A percentile compares a stretch with the other conserved stretches of the same genome.
Conservation (phyloP, 345 rosid species). For the sweet orange (Citrus sinensis) region DNA sequence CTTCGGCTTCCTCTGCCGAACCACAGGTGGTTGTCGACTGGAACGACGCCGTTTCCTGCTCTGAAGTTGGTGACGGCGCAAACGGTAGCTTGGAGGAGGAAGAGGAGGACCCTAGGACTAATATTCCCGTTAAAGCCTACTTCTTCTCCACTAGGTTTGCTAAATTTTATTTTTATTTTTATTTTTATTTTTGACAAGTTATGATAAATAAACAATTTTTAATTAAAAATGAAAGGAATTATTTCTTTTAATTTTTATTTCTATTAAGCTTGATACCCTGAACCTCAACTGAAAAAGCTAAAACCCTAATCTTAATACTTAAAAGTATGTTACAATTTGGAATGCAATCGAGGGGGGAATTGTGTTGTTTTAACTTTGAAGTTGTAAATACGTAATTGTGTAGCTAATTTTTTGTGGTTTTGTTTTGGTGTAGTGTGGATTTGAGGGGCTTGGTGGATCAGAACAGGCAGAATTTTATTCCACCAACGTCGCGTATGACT, state of each 20-base stretch:
- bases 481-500: conserved; percentile 85
- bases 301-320: background rate
- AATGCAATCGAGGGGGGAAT: background rate
- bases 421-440: conserved; percentile 61
- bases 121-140: conserved; percentile 85
- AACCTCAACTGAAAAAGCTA: background rate
- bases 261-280: background rate
- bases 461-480: conserved; percentile 79
- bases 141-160: conserved; percentile 82
- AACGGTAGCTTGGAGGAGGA: conserved; percentile 31
- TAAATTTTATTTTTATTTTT: background rate
- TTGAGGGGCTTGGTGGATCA: conserved; percentile 80
- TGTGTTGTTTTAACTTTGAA: background rate
- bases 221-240: background rate
- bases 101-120: conserved; percentile 46
- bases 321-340: background rate
- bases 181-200: background rate
- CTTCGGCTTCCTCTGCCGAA: conserved; percentile 29
- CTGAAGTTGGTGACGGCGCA: conserved; percentile 33
- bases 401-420: background rate
- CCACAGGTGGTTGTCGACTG: conserved; percentile 27
- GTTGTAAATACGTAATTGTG: background rate
- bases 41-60: conserved; percentile 41
- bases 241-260: too few species aligned
- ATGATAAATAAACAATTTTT: too few species aligned